These are phyloP conservation scores for Wilhelminamyces savonicus DNA, from an alignment of 805 yeast species.

Conservation along the genomic window DNA sequence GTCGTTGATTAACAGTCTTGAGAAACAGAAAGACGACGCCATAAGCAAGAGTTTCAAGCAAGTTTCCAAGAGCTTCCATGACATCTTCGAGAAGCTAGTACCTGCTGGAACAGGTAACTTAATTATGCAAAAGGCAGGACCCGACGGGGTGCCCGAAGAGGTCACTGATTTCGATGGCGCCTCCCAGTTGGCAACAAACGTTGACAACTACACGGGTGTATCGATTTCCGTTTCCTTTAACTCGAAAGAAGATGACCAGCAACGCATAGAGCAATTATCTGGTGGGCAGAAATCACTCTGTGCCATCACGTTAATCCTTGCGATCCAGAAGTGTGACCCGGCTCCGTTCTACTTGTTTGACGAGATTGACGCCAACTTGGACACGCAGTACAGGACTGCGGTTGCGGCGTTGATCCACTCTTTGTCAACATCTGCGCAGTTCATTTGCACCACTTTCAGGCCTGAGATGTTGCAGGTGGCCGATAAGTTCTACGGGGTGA, in stretches of 20 bases:
- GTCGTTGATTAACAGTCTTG: conserved; percentile 60
- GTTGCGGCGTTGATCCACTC: conserved; percentile 72
- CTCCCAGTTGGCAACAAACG: conserved; percentile 6
- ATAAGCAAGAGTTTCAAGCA: conserved; percentile 71
- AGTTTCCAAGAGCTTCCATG: conserved; percentile 67
- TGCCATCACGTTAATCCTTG: conserved; percentile 88
- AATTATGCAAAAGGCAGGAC: conserved; percentile 44
- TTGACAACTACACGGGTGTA: conserved; percentile 65
- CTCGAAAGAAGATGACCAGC: conserved; percentile 78
- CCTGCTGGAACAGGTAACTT: conserved; percentile 78
- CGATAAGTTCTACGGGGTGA: conserved; percentile 81
- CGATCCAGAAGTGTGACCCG: conserved; percentile 92
- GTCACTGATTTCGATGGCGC: conserved; percentile 10
- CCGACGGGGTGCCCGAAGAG: conserved; percentile 6
- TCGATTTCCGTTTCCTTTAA: conserved; percentile 86
- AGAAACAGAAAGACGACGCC: conserved; percentile 76
- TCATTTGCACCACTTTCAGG: conserved; percentile 93
- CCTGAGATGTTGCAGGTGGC: conserved; percentile 89
- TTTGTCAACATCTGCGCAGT: conserved; percentile 70
- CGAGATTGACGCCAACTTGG: conserved; percentile 94
- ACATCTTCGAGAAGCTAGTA: conserved; percentile 73
- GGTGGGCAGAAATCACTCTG: conserved; percentile 98
- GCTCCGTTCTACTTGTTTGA: conserved; percentile 96
- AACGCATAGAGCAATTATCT: conserved; percentile 81
- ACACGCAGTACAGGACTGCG: conserved; percentile 82